Base-by-base conservation (phyloP, 108 stramenopile genomes). In the Cyclotella sp. region DNA sequence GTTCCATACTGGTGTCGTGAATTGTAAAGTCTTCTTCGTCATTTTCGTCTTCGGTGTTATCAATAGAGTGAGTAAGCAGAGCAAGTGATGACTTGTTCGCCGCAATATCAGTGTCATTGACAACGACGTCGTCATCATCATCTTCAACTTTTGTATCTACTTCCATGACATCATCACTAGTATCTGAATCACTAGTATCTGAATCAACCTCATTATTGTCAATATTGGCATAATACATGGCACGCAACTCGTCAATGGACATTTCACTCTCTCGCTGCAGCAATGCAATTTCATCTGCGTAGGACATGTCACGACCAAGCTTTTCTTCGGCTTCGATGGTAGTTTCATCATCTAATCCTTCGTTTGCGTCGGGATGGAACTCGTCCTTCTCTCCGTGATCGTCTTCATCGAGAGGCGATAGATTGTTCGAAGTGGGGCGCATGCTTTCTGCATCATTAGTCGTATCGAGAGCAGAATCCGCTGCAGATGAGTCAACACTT, bases 281-380 rank as follows among this genome's bases (percentile, higher is more conserved):
- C 76, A 83, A 58, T 6, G 78, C 78, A 19, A 90, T 82, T 52
- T 88, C 89, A 39, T 88, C 89, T 52, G 78, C 70, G 28, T 73
- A 68, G 8, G 78, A 78, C 73, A 90, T 87, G 43, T 86, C 81
- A 14, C 84, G 82, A 24, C 85, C 76, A 22, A 86, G 74, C 34
- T 84, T 83, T 59, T 87, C 86, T 54, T 91, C 90, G 13, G 73
- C 88, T 53, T 77, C 83, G 21, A 91, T 78, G 18, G 90, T 91
- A 24, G 90, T 91, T 57, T 91, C 90, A 63, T 91, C 90, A 65
- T 91, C 88, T n/a, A 86, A 21, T 41, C 70, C 86, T 15, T 82
- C 67, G 9, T 67, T 76, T 29, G 65, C 84, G 21, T 79, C 76
- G 54, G 78, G 74, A 29, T 87, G 74, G 45, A 83, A 88, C 26